phyloP scores from a whole-genome alignment of 164 flowering plant genomes.

The Vitis vinifera region ASM3070453v1 NC_081820.1:6976501-6977000 shows the following conservation, averaged over 20 bases:
- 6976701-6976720: not conserved
- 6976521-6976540: not conserved
- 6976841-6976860: conserved; percentile 1
- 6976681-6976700: too few relatives aligned
- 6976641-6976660: too few relatives aligned
- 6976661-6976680: too few relatives aligned
- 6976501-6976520: not conserved
- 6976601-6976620: not conserved
- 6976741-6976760: too few relatives aligned
- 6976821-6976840: not conserved
- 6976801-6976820: not conserved
- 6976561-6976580: not conserved
- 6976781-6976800: conserved; percentile 1
- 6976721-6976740: too few relatives aligned
- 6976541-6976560: not conserved
- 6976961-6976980: conserved; percentile 8
- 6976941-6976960: not conserved
- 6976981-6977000: conserved; percentile 5
- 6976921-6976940: not conserved
- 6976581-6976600: not conserved
- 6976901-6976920: not conserved
- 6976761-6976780: not conserved
- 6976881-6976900: not conserved
- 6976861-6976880: conserved; percentile 3
- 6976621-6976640: not conserved